phyloP scores from a whole-genome alignment of 108 stramenopile species.

The Pseudonitzschia multistriata region DNA sequence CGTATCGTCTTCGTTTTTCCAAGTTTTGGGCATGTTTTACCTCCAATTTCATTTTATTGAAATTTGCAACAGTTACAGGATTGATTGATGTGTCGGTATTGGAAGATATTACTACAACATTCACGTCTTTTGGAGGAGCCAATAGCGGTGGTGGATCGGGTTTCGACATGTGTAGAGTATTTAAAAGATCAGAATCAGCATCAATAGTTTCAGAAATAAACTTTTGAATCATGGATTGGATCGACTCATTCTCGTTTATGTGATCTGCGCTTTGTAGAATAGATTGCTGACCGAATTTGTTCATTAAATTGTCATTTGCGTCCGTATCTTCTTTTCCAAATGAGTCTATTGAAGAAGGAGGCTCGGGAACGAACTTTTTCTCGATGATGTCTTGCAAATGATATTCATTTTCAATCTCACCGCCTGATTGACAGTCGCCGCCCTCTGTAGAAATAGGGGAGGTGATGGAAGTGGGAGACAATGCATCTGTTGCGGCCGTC shows the following conservation, averaged over 20 bases:
- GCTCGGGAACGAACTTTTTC: background rate
- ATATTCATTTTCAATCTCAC: background rate
- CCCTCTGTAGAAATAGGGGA: conserved; percentile 10
- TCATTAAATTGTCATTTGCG: background rate
- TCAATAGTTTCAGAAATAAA: background rate
- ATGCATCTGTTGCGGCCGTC: conserved; percentile 14
- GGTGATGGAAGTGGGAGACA: conserved; percentile 14
- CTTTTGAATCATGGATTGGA: background rate
- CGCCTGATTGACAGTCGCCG: background rate
- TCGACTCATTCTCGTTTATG: background rate
- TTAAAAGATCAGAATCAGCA: background rate
- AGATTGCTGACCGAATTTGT: background rate
- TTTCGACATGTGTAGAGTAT: background rate
- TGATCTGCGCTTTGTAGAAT: background rate
- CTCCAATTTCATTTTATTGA: conserved; percentile 37
- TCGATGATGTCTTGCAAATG: background rate
- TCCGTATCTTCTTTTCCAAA: background rate
- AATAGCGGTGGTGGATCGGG: conserved; percentile 11
- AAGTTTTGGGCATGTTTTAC: conserved; percentile 20
- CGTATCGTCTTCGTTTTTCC: conserved; percentile 18
- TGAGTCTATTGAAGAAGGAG: no score
- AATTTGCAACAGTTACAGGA: conserved; percentile 32
- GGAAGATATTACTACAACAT: background rate
- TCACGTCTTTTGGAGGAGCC: conserved; percentile 19
- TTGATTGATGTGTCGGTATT: conserved; percentile 17